Evolutionary conservation across 768 basidiomycete species (phyloP).

Genomic region (Naganishia kalamii): DNA sequence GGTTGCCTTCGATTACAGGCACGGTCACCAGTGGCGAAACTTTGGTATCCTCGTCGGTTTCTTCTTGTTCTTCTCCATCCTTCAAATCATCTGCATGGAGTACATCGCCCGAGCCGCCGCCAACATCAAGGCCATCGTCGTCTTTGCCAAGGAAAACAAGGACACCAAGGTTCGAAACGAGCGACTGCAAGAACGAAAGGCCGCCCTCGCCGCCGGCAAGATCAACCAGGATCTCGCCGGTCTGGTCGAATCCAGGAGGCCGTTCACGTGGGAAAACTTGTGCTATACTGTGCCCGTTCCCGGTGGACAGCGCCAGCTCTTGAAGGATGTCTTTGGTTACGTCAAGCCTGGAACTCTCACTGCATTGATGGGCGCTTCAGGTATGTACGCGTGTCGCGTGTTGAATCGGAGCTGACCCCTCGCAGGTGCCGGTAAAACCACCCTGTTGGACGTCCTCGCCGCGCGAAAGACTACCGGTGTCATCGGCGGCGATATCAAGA

Average conservation of each 20-base stretch:
- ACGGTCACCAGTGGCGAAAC: constrained; percentile 44
- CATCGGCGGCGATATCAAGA: constrained; percentile 63
- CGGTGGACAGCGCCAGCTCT: constrained; percentile 43
- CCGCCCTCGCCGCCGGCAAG: constrained; percentile 45
- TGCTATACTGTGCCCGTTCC: constrained; percentile 54
- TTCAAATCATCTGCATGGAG: constrained; percentile 57
- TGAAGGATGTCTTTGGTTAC: constrained; percentile 48
- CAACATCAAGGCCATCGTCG: constrained; percentile 47
- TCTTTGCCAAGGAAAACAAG: constrained; percentile 60
- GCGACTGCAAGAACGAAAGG: constrained; percentile 52
- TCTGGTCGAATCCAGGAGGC: constrained; percentile 47
- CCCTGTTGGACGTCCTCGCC: constrained; percentile 61
- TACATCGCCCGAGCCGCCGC: constrained; percentile 34
- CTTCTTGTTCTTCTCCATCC: constrained; percentile 61
- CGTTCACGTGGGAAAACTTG: constrained; percentile 66
- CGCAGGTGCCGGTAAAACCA: constrained; percentile 50
- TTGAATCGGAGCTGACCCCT: no score
- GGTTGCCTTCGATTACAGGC: constrained; percentile 49
- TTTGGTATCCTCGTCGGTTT: constrained; percentile 67
- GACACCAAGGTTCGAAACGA: constrained; percentile 50
- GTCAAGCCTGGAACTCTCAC: constrained; percentile 49
- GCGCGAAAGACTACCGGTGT: constrained; percentile 60
- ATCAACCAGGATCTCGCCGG: constrained; percentile 50
- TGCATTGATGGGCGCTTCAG: constrained; percentile 51
- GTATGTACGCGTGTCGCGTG: no score